Conservation (phyloP, 306 rosid genomes). For the Vigna trinervia region DNA sequence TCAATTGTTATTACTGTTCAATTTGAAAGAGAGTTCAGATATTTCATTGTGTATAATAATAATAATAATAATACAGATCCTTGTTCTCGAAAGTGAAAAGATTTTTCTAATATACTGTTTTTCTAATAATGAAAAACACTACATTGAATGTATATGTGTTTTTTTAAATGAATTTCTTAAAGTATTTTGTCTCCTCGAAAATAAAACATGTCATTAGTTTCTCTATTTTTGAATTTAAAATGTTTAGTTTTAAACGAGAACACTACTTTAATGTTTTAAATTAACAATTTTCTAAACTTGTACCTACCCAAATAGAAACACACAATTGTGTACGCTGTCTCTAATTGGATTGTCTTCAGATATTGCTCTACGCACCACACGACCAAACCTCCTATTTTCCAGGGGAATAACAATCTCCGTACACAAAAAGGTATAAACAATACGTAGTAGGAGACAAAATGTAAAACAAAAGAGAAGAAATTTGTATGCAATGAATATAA, state of each 20-base stretch:
- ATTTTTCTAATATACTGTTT: not conserved
- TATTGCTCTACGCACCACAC: not conserved
- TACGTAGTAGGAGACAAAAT: not conserved
- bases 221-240: not conserved
- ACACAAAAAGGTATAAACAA: not conserved
- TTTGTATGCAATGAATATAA: not conserved
- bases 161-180: not conserved
- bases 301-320: not conserved
- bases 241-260: not conserved
- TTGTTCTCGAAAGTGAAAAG: not conserved
- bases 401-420: not conserved
- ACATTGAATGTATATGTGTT: no score
- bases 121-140: not conserved
- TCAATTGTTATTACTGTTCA: conserved; percentile 23
- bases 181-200: not conserved
- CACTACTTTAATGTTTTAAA: not conserved
- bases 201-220: not conserved
- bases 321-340: not conserved
- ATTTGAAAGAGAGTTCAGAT: conserved; percentile 1
- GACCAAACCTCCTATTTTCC: not conserved
- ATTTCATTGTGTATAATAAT: not conserved
- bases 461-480: conserved; percentile 16
- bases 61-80: not conserved
- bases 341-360: conserved; percentile 1
- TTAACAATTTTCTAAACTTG: no score